Percentiles rank a stretch among this genome's conserved stretches.
phyloP scores from a whole-genome alignment of 1,284 basidiomycete genomes.

The Jaminaea rosea region DNA sequence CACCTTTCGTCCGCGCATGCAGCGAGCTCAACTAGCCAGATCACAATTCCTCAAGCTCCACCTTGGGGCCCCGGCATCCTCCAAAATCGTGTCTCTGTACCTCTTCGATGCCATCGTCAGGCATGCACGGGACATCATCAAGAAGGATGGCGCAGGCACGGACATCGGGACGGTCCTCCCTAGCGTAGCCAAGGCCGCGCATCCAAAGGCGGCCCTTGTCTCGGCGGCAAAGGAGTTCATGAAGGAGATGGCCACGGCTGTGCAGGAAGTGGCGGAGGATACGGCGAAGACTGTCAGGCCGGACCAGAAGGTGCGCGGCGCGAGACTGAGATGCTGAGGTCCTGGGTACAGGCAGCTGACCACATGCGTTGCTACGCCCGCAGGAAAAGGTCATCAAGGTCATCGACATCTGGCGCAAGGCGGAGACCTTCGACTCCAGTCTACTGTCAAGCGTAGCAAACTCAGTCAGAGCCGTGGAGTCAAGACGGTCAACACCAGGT shows the following conservation, averaged over 20 bases:
- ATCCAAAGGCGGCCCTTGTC: constrained; percentile 9
- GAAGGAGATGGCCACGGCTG: constrained; percentile 8
- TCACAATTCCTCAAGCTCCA: constrained; percentile 14
- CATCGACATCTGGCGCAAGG: constrained; percentile 29
- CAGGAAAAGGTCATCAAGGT: constrained; percentile 32
- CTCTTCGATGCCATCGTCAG: constrained; percentile 27
- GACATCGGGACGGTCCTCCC: constrained; percentile 6
- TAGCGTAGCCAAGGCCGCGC: neutral
- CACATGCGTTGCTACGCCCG: no score
- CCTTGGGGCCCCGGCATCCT: constrained; percentile 7
- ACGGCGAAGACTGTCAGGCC: constrained; percentile 9
- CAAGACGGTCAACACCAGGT: no score
- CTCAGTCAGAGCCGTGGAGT: no score
- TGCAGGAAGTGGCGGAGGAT: constrained; percentile 14
- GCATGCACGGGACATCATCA: constrained; percentile 20
- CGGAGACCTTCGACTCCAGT: constrained; percentile 17
- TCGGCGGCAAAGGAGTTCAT: constrained; percentile 15
- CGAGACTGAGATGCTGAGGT: no score
- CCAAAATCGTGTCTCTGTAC: constrained; percentile 26
- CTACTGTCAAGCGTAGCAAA: constrained; percentile 9
- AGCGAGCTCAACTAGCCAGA: neutral
- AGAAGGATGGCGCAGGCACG: constrained; percentile 14
- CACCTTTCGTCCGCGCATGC: neutral
- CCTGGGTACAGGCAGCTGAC: no score
- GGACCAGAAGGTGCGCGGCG: constrained; percentile 19